phyloP scores from a whole-genome alignment of 768 basidiomycete species.

The Suillus brevipes region DNA sequence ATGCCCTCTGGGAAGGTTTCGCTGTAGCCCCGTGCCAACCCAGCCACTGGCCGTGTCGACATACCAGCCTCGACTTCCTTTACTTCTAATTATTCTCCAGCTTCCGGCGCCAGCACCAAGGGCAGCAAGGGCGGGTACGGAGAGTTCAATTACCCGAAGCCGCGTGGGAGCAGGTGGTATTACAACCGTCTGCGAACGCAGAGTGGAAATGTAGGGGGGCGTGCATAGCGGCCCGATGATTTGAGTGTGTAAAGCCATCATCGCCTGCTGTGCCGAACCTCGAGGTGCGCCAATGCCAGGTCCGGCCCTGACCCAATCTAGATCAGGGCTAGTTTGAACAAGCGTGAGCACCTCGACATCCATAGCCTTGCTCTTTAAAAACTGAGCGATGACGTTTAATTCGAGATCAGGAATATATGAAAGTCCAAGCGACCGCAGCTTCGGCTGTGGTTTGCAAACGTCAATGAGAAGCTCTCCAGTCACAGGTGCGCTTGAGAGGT shows the following conservation, averaged over 20 bases:
- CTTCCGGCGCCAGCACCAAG: conserved; percentile 78
- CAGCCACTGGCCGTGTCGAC: conserved; percentile 87
- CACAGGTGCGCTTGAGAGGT: conserved; percentile 82
- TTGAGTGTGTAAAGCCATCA: conserved; percentile 73
- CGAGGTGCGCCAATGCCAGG: conserved; percentile 29
- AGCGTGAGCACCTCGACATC: conserved; percentile 88
- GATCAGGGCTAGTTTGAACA: conserved; percentile 71
- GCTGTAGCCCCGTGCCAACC: conserved; percentile 53
- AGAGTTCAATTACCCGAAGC: conserved; percentile 86
- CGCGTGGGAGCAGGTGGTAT: conserved; percentile 58
- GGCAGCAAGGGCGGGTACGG: conserved; percentile 64
- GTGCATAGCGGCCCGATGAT: conserved; percentile 80
- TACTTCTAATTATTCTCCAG: conserved; percentile 90
- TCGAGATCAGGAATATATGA: conserved; percentile 79
- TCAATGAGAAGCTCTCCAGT: conserved; percentile 52
- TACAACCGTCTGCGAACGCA: conserved; percentile 33
- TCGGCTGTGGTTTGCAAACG: conserved; percentile 61
- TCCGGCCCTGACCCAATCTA: conserved; percentile 53
- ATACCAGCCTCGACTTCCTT: conserved; percentile 94
- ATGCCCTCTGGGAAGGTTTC: conserved; percentile 62
- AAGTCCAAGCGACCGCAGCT: conserved; percentile 84
- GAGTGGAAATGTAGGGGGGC: conserved; percentile 70
- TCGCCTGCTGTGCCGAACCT: conserved; percentile 62
- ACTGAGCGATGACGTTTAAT: conserved; percentile 62
- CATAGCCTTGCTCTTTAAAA: conserved; percentile 65